These are phyloP conservation scores for Tolypocladium nubicola DNA, from an alignment of 2,329 filamentous ascomycete species.

Conservation along the genomic window DNA sequence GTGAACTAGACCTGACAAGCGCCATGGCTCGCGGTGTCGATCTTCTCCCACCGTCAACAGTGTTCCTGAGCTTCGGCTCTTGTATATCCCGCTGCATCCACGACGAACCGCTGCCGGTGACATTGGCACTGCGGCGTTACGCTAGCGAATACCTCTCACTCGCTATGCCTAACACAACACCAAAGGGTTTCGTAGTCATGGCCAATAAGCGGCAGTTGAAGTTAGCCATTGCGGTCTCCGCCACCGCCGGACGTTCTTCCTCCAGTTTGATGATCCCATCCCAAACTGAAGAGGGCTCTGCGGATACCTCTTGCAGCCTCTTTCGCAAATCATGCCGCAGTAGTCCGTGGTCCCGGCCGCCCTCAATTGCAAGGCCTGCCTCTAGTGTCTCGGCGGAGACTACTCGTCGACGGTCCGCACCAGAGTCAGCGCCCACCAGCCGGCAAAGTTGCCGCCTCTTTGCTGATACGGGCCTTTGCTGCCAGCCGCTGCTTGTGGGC, in stretches of 20 bases:
- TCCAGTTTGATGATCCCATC: slow-evolving; percentile 13
- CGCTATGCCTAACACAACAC: not conserved
- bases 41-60: not conserved
- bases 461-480: too few relatives aligned
- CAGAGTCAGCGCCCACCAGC: slow-evolving; percentile 17
- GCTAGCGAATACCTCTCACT: not conserved
- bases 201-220: not conserved
- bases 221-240: slow-evolving; percentile 8
- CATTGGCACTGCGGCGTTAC: too few relatives aligned
- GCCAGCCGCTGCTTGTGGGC: too few relatives aligned
- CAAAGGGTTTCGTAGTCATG: too few relatives aligned
- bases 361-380: too few relatives aligned
- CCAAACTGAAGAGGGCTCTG: slow-evolving; percentile 14
- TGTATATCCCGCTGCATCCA: not conserved
- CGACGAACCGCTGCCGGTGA: not conserved
- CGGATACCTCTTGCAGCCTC: too few relatives aligned
- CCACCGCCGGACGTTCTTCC: slow-evolving; percentile 13
- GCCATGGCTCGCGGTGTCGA: not conserved
- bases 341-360: too few relatives aligned
- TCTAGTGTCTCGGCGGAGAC: too few relatives aligned
- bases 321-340: too few relatives aligned
- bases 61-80: not conserved
- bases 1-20: not conserved
- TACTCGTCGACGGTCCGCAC: too few relatives aligned
- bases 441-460: slow-evolving; percentile 14